These are phyloP conservation scores for Cicer yamashitae DNA, from an alignment of 306 rosid species.

Conservation along the genomic window DNA sequence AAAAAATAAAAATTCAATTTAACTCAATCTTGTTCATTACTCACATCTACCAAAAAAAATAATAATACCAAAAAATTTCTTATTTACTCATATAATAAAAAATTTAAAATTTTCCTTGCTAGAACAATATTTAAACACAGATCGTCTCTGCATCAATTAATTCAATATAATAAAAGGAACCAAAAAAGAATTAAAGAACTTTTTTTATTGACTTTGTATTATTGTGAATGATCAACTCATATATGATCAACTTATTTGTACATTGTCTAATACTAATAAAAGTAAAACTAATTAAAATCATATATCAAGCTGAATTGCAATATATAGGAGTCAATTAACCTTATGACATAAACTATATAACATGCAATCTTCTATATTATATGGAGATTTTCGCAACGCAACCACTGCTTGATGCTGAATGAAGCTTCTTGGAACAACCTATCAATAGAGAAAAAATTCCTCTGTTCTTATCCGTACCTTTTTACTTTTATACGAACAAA, in stretches of 20 bases:
- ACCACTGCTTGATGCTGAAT: background rate
- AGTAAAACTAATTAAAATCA: background rate
- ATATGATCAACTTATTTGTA: background rate
- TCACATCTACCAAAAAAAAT: background rate
- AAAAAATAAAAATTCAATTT: background rate
- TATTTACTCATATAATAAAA: slow-evolving; percentile 21
- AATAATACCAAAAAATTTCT: background rate
- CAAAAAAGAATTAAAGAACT: background rate
- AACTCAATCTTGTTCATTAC: slow-evolving; percentile 39
- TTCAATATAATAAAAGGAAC: background rate
- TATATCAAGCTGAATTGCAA: slow-evolving; percentile 7
- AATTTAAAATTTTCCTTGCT: background rate
- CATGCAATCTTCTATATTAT: background rate
- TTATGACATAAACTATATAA: slow-evolving; percentile 1
- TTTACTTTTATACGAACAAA: no score
- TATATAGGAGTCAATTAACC: background rate
- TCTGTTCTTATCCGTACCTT: no score
- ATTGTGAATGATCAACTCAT: background rate
- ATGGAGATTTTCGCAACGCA: background rate
- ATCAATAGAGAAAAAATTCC: background rate
- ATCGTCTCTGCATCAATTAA: background rate
- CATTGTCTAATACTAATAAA: background rate
- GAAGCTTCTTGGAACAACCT: background rate
- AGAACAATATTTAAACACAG: background rate
- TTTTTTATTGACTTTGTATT: background rate